Base-by-base conservation (phyloP, 2,329 filamentous ascomycete species). In the Stagonosporopsis vannaccii region DNA sequence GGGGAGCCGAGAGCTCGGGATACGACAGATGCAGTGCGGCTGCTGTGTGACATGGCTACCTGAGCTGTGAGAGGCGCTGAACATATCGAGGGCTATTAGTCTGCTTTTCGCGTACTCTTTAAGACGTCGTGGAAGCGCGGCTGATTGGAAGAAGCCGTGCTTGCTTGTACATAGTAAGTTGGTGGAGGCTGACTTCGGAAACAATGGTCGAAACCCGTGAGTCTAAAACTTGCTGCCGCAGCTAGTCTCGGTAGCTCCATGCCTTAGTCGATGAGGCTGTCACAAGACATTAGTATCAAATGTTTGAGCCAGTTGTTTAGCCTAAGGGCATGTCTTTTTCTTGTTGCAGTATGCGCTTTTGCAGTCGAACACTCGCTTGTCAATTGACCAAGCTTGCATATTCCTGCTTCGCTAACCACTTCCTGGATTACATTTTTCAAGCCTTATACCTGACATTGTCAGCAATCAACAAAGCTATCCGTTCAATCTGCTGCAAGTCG, bases 1-100 rank as follows among this genome's bases (percentile, higher is more conserved):
- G 56, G 56, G 52, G 56, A 59, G 52, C 56, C 56, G 56, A 58
- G 36, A 58, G 48, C 39, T 58, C 44, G 48, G 23, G 48, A 33
- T 17, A 35, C 32, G 39, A 12, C 43, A 57, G 48, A 44, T 41
- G 54, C 20, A 36, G 40, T 26, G 28, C 32, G 23, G 30, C 51
- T 48, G 47, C 33, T 25, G 47, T 56, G 42, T n/a, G 43, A 48
- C 32, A 42, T 19, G 12, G 28, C n/a, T 17, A 32, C 15, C n/a
- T 37, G 26, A 36, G 41, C 28, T 19, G 15, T 25, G 2, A 33
- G 15, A 13, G 30, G 20, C 1, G 4, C 30, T 26, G 8, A n/a
- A 17, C n/a, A 42, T 6, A 17, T 33, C 26, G 12, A 19, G 1
- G 5, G 4, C 17, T 32, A n/a, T 17, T 22, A 45, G 26, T 20